phyloP scores from a whole-genome alignment of 2,329 filamentous ascomycete genomes.

The Nothomitra cinnamomea region DNA sequence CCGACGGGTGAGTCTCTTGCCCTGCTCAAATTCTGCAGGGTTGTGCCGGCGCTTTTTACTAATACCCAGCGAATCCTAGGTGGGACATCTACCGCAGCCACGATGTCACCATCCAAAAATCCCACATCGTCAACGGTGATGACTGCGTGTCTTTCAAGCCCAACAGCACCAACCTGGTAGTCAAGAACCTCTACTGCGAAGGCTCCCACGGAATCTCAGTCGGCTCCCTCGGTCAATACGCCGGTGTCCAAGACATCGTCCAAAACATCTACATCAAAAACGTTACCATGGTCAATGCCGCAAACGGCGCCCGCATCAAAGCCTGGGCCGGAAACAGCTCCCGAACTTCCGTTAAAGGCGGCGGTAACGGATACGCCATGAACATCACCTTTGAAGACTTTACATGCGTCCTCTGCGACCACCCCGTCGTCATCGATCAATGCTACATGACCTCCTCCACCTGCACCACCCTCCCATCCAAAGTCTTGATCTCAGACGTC shows the following conservation, averaged over 20 bases:
- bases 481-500: too few species aligned
- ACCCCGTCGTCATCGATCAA: conserved; percentile 40
- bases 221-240: conserved; percentile 41
- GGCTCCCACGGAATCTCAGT: conserved; percentile 40
- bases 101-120: conserved; percentile 25
- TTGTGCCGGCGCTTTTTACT: too few species aligned
- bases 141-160: conserved; percentile 46
- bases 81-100: too few species aligned
- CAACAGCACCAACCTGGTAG: conserved; percentile 39
- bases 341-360: conserved; percentile 9
- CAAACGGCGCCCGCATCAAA: conserved; percentile 42
- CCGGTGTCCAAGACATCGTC: conserved; percentile 36
- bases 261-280: conserved; percentile 42
- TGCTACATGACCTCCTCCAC: conserved; percentile 27
- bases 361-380: conserved; percentile 42
- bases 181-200: conserved; percentile 44
- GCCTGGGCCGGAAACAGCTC: conserved; percentile 37
- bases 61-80: too few species aligned
- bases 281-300: conserved; percentile 35
- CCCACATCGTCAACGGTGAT: conserved; percentile 37
- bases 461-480: too few species aligned
- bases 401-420: conserved; percentile 39
- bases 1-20: too few species aligned
- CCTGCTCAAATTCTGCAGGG: too few species aligned
- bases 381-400: conserved; percentile 48